Evolutionary conservation across 192 early-diverging fungal genomes (phyloP).

Genomic region (Coemansia sp.): DNA sequence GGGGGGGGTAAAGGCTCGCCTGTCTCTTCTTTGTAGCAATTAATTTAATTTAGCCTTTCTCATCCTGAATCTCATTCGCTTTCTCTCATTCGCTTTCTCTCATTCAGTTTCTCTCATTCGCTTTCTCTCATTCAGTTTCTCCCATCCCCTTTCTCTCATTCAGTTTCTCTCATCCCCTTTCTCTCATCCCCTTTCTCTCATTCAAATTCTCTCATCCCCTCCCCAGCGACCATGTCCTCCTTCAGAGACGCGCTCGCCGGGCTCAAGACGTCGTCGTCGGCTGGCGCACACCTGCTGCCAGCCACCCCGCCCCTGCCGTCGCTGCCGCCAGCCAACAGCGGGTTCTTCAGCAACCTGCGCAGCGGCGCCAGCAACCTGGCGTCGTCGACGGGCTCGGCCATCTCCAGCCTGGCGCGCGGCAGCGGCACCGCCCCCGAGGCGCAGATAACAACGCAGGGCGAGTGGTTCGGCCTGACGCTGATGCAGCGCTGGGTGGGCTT

Average conservation of each 20-base stretch:
- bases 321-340: slow-evolving; percentile 12
- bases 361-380: slow-evolving; percentile 44
- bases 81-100: too few species aligned
- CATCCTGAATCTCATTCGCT: too few species aligned
- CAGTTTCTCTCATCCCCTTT: slow-evolving; percentile 1
- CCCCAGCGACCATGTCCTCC: slow-evolving; percentile 45
- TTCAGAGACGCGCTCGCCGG: slow-evolving; percentile 50
- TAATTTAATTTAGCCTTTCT: too few species aligned
- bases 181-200: slow-evolving; percentile 1
- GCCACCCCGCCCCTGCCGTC: slow-evolving; percentile 17
- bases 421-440: slow-evolving; percentile 15
- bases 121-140: too few species aligned
- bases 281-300: slow-evolving; percentile 36
- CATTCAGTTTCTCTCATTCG: too few species aligned
- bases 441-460: slow-evolving; percentile 24
- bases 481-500: slow-evolving; percentile 55
- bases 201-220: slow-evolving; percentile 2
- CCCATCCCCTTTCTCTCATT: too few species aligned
- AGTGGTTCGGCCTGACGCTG: slow-evolving; percentile 54
- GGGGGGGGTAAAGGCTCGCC: too few species aligned
- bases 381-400: slow-evolving; percentile 31
- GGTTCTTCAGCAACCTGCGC: slow-evolving; percentile 43
- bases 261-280: slow-evolving; percentile 48
- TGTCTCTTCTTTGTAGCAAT: too few species aligned
- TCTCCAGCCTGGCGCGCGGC: slow-evolving; percentile 22